Conservation (phyloP, 495 filamentous ascomycete genomes). For the Polyplosphaeria fusca region DNA sequence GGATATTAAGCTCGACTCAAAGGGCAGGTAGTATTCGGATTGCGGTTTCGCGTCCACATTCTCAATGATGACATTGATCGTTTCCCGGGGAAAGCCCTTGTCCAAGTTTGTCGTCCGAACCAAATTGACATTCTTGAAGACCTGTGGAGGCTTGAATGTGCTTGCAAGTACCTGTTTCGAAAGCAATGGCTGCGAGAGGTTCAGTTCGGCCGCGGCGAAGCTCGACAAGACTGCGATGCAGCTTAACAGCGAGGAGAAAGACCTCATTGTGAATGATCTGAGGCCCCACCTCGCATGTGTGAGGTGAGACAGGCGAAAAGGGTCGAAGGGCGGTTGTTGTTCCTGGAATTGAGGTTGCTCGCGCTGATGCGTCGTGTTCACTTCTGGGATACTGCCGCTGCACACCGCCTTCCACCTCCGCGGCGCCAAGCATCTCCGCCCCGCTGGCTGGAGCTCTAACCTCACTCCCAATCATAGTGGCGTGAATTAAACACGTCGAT, state of each 20-base stretch:
- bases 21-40: constrained; percentile 82
- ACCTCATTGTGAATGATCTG: constrained; percentile 40
- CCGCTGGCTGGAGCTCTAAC: constrained; percentile 13
- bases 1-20: constrained; percentile 68
- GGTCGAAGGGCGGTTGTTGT: background rate
- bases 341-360: constrained; percentile 1
- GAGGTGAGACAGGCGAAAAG: background rate
- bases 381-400: constrained; percentile 22
- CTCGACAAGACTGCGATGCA: constrained; percentile 36
- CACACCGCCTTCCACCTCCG: constrained; percentile 12
- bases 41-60: constrained; percentile 76
- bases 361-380: constrained; percentile 35
- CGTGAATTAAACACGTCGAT: no score
- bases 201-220: constrained; percentile 39
- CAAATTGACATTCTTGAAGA: constrained; percentile 88
- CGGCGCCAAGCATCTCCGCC: constrained; percentile 25
- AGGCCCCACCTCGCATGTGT: constrained; percentile 21
- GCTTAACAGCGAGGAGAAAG: constrained; percentile 23
- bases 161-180: constrained; percentile 57
- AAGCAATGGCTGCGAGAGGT: constrained; percentile 42
- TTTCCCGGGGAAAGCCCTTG: constrained; percentile 84
- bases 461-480: no score
- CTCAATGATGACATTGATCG: constrained; percentile 89
- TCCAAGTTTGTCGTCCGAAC: constrained; percentile 88
- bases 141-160: constrained; percentile 80